Evolutionary conservation across 306 rosid genomes (phyloP), one percentile per base, ranked within the genome.

Genomic region (Biancaea sappan): DNA sequence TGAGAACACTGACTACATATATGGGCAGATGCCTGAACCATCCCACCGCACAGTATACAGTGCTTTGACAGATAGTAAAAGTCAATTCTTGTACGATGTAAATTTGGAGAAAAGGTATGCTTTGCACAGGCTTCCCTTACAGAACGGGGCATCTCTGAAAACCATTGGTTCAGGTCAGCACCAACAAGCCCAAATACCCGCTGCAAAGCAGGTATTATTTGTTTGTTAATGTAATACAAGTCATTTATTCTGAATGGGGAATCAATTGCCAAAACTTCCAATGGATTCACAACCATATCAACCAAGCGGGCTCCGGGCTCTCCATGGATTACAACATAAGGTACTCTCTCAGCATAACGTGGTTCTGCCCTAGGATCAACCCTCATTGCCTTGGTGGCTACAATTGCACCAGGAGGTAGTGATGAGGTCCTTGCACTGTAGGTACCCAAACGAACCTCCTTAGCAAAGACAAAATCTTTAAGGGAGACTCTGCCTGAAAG

Each of bases 401-500:
- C 98, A 84, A 94, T 88, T 78, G 98, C 98, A 25, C 96, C 96
- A 19, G 98, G 97, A 79, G 97, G 98, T 81, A 94, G 94, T 54
- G 91, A 88, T n/a, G 96, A 86, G 54, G 84, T 77, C 85, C 88
- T 89, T 18, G 85, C 66, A 67, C 90, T 82, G 81, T 94, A 94
- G 67, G 91, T 88, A 67, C 97, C 98, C 63, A 91, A 61, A 67
- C 96, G 90, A 78, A 94, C 97, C 88, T 94, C 98, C 83, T 94
- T 94, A 59, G 97, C 94, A 84, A 94, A 91, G 80, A 94, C 81
- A 85, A 94, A 94, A 87, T 94, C 97, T 81, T 88, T 84, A 68
- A 87, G 80, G 78, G 92, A 86, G 71, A 88, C 84, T 77, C 88
- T 85, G 80, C 93, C 91, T 1, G 93, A 94, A 72, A 91, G 85